Conservation (phyloP, 2,329 filamentous ascomycete species). For the Exophiala oligosperma region DNA sequence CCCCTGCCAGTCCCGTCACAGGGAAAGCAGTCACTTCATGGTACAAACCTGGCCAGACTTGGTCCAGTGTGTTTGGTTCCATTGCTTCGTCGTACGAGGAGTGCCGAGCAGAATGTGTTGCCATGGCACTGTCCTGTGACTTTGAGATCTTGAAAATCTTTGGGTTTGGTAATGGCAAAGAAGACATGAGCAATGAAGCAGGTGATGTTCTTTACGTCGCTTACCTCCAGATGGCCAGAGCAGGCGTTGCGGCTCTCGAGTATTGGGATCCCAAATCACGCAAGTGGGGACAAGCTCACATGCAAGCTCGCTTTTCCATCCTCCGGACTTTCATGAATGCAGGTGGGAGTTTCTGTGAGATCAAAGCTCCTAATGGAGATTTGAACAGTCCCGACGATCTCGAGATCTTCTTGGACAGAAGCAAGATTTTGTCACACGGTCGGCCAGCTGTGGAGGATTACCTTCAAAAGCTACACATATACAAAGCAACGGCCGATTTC, state of each 20-base stretch:
- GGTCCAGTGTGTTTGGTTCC: conserved; percentile 87
- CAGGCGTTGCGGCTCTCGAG: conserved; percentile 84
- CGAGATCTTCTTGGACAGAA: conserved; percentile 78
- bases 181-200: conserved; percentile 63
- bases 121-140: conserved; percentile 87
- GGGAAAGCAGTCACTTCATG: conserved; percentile 76
- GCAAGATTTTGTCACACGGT: conserved; percentile 81
- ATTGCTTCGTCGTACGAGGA: conserved; percentile 90
- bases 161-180: conserved; percentile 74
- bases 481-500: conserved; percentile 86
- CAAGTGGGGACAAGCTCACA: conserved; percentile 93
- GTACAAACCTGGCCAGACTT: conserved; percentile 95
- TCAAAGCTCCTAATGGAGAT: conserved; percentile 57
- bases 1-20: conserved; percentile 77
- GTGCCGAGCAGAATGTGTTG: conserved; percentile 89
- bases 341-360: conserved; percentile 80
- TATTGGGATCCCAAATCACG: conserved; percentile 90
- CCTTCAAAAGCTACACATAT: conserved; percentile 87
- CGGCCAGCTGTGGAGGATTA: conserved; percentile 82
- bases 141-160: conserved; percentile 89
- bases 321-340: conserved; percentile 74
- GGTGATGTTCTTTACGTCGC: conserved; percentile 85
- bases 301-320: conserved; percentile 88
- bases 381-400: conserved; percentile 76
- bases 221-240: conserved; percentile 91